Evolutionary conservation across 1,284 basidiomycete species (phyloP), one percentile per base, ranked within the genome.

Genomic region (Thelephora terrestris): DNA sequence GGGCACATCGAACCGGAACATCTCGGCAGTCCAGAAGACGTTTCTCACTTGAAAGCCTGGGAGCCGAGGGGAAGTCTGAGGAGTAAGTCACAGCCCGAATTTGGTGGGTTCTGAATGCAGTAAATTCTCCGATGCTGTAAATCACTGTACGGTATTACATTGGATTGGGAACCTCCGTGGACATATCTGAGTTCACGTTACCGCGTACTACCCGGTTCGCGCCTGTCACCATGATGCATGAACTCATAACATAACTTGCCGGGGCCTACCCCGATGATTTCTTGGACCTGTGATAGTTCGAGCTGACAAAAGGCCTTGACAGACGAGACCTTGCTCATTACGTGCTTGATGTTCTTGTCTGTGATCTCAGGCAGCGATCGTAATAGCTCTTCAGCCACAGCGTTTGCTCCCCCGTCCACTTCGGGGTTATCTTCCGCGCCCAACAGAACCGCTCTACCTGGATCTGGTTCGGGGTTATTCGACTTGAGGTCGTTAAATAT

Each of bases 401-500:
- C 68, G 57, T 91, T 89, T 43, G 86, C 68, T 1, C 83, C 83
- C 2, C 74, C 76, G 0, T 82, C 83, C 0, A 68, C 74, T 3
- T 79, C 71, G 0, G 74, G 69, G 51, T 85, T 83, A 39, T 81
- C 81, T 43, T 91, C 90, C 0, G 87, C 85, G 12, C 92, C 92
- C 23, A 91, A 74, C 5, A 81, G 65, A 34, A 91, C 78, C 0
- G 93, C 92, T 36, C 75, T 76, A 5, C 70, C 61, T 9, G 81
- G 76, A 54, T 96, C 87, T 0, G 95, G 96, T 62, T 99, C 92
- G 1, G 79, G 69, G 47, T 81, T 78, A 55, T 86, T 84, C n/a
- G 71, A 59, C 64, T 99, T 99, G 25, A 99, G 79, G 59, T 98
- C 95, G 42, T 79, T 81, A 68, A 98, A 94, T 48, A 98, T 93